A percentile compares a stretch with the other conserved stretches of the same genome.
These are phyloP conservation scores for Crepidotus variabilis DNA, from an alignment of 768 basidiomycete species.

Conservation along the genomic window DNA sequence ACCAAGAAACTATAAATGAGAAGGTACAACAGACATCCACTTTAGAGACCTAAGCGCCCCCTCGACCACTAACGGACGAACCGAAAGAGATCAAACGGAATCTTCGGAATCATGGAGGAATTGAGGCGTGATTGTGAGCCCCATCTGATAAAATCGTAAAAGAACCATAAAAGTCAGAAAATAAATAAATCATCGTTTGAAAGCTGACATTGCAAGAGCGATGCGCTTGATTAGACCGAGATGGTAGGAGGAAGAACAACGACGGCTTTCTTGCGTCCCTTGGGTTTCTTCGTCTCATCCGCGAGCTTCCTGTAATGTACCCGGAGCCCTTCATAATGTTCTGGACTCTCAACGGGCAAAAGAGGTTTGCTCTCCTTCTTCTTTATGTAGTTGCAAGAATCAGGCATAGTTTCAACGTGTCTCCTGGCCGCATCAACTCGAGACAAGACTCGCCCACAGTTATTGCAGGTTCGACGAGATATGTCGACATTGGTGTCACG, in stretches of 20 bases:
- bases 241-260: neutral
- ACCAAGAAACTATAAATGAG: no score
- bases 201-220: neutral
- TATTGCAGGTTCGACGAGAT: slow-evolving; percentile 2
- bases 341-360: neutral
- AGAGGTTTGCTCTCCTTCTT: neutral
- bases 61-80: no score
- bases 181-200: neutral
- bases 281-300: slow-evolving; percentile 9
- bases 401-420: slow-evolving; percentile 6
- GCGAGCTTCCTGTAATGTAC: slow-evolving; percentile 4
- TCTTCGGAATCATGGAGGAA: no score
- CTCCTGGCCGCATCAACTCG: slow-evolving; percentile 7
- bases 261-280: slow-evolving; percentile 7
- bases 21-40: no score
- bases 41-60: no score
- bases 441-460: slow-evolving; percentile 2
- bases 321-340: neutral
- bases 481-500: slow-evolving; percentile 1
- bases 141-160: no score
- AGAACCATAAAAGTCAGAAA: no score
- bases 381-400: slow-evolving; percentile 7
- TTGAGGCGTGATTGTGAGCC: no score
- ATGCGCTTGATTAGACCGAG: neutral
- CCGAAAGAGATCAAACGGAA: no score